Base-by-base conservation (phyloP, 345 rosid species). In the Trapa bicornis region DNA sequence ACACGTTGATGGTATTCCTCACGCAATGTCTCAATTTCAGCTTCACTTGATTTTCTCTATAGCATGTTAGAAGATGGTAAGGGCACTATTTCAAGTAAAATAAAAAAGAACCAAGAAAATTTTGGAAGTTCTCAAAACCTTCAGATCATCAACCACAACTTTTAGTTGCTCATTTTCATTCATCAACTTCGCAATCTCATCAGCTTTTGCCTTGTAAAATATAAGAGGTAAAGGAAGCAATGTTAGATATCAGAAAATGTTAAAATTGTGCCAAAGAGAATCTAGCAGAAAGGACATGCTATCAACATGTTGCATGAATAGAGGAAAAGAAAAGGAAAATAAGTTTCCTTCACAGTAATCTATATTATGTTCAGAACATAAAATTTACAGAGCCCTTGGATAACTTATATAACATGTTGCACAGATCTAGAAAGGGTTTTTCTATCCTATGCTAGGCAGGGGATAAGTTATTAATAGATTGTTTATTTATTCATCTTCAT, bases 1-100 rank as follows among this genome's bases (percentile, higher is more conserved):
- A 91, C 89, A 80, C 96, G 85, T 80, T 95, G 97, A 82, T 91
- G 99, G 79, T 87, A 91, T 82, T 91, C 98, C 82, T 91, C 99
- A 70, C 94, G 84, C 82, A 95, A 79, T 69, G 99, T 85, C 79
- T 95, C 98, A 62, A 95, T 78, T 83, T 95, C 99, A 5, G 94
- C 96, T 52, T 89, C 99, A 72, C 67, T 86, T 66, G 96, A 79
- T 82, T 89, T 91, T 75, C 88, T 85, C 99, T 91, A 91, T 72
- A 71, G 53, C 77, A 83, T 61, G 74, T 68, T 64, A 61, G 74
- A 76, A 52, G 68, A 71, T 33, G 38, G 58, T 77, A 70, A 67
- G 70, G 67, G 67, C 64, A 29, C 3, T 32, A 58, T 16, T 58
- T 58, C 12, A 50, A 17, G 43, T 67, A 11, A 45, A 58, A 32